Percentiles rank a stretch among this genome's conserved stretches.
Evolutionary conservation across 805 yeast species (phyloP).

Genomic region (Sugiyamaella lignohabitans): DNA sequence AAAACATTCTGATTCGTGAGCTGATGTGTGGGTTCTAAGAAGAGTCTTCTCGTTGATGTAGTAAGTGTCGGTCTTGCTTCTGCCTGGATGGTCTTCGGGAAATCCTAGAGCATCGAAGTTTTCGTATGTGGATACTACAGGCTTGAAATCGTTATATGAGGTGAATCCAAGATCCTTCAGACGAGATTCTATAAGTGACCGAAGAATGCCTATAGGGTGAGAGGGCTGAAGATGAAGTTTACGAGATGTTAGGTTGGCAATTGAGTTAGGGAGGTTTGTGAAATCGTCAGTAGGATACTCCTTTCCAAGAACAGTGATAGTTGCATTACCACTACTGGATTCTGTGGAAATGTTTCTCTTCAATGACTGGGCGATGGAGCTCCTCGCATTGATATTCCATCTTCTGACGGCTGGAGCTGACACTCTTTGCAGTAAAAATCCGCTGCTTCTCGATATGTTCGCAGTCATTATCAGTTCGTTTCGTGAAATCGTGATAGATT

Average conservation of each 20-base stretch:
- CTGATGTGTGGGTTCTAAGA: conserved; percentile 91
- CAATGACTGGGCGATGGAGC: background rate
- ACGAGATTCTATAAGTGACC: conserved; percentile 62
- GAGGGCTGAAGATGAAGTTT: conserved; percentile 63
- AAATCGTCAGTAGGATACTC: conserved; percentile 59
- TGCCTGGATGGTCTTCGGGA: conserved; percentile 87
- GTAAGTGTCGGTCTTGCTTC: conserved; percentile 88
- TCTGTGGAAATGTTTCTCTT: conserved; percentile 1
- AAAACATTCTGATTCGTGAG: conserved; percentile 90
- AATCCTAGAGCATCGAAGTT: conserved; percentile 92
- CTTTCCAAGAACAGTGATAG: conserved; percentile 42
- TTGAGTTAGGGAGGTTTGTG: conserved; percentile 80
- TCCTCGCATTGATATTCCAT: too few relatives aligned
- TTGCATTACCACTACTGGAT: too few relatives aligned
- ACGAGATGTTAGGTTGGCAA: conserved; percentile 60
- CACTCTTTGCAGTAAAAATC: too few relatives aligned
- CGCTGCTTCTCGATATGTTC: too few relatives aligned
- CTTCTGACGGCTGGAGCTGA: conserved; percentile 1
- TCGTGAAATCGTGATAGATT: too few relatives aligned
- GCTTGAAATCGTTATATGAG: conserved; percentile 70
- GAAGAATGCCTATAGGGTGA: conserved; percentile 87
- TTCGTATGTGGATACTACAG: conserved; percentile 73
- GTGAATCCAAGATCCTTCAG: conserved; percentile 61
- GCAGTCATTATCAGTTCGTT: too few relatives aligned
- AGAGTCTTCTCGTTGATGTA: conserved; percentile 69